Percentiles rank a stretch among this genome's conserved stretches.
Conservation (phyloP, 2,329 filamentous ascomycete species). For the Exophiala phaeomuriformis region DNA sequence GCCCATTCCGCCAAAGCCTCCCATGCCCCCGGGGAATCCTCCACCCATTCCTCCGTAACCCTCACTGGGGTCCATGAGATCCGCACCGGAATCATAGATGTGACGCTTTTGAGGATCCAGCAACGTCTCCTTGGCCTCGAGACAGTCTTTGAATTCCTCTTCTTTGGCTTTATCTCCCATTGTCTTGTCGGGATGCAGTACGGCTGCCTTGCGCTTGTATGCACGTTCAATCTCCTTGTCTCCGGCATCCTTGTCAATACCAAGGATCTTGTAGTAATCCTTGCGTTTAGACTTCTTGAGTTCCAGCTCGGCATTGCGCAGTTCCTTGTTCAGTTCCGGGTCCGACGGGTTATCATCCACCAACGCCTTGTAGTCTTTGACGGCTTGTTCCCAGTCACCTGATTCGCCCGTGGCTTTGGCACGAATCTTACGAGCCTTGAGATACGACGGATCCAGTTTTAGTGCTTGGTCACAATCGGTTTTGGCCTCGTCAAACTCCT, state of each 20-base stretch:
- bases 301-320: slow-evolving; percentile 85
- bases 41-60: slow-evolving; percentile 53
- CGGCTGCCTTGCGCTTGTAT: slow-evolving; percentile 87
- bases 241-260: slow-evolving; percentile 73
- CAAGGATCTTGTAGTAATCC: slow-evolving; percentile 98
- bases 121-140: slow-evolving; percentile 92
- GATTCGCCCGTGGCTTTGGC: slow-evolving; percentile 80
- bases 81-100: slow-evolving; percentile 85
- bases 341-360: slow-evolving; percentile 78
- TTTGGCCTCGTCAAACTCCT: slow-evolving; percentile 74
- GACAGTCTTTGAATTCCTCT: slow-evolving; percentile 93
- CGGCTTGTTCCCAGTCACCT: slow-evolving; percentile 85
- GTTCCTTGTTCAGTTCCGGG: slow-evolving; percentile 70
- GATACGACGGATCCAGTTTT: slow-evolving; percentile 72
- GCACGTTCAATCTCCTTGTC: slow-evolving; percentile 91
- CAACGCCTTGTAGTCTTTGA: slow-evolving; percentile 81
- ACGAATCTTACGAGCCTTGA: slow-evolving; percentile 87
- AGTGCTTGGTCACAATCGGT: slow-evolving; percentile 79
- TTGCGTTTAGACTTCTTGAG: slow-evolving; percentile 96
- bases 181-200: slow-evolving; percentile 97
- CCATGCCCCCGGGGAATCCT: slow-evolving; percentile 34
- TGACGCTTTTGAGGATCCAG: slow-evolving; percentile 91
- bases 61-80: slow-evolving; percentile 69
- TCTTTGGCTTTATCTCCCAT: slow-evolving; percentile 76
- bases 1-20: slow-evolving; percentile 38